These are phyloP conservation scores for Anethum foeniculum DNA, from an alignment of 140 eudicot species.

Conservation along the genomic window DNA sequence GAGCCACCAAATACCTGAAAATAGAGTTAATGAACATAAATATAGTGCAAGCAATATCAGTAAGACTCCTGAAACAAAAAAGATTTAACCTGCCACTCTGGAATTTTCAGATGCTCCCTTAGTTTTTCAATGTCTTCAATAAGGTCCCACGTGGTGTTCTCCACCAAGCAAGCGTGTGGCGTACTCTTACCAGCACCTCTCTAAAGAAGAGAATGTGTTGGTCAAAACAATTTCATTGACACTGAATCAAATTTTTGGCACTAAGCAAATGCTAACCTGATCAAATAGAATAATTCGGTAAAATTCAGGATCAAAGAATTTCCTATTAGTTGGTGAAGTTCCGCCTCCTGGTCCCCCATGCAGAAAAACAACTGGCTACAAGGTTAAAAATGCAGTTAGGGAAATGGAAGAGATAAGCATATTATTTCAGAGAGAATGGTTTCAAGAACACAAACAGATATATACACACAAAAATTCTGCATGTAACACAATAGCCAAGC, in stretches of 20 bases:
- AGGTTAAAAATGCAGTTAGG: constrained; percentile 9
- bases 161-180: constrained; percentile 97
- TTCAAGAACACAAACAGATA: neutral
- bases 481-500: neutral
- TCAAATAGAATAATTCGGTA: constrained; percentile 85
- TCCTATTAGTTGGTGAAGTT: constrained; percentile 85
- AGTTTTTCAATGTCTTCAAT: constrained; percentile 77
- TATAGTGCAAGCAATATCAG: constrained; percentile 3
- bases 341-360: constrained; percentile 99
- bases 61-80: constrained; percentile 1
- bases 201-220: constrained; percentile 26
- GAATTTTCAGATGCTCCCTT: constrained; percentile 72
- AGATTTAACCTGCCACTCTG: constrained; percentile 87
- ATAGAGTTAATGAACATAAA: constrained; percentile 13
- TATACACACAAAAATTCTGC: neutral
- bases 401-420: neutral
- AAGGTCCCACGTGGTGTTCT: constrained; percentile 96
- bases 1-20: constrained; percentile 97
- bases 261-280: constrained; percentile 51
- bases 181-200: constrained; percentile 97
- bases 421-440: neutral
- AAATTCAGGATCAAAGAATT: constrained; percentile 89
- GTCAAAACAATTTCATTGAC: constrained; percentile 11
- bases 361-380: constrained; percentile 94
- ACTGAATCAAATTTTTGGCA: neutral